Evolutionary conservation across 2,329 filamentous ascomycete species (phyloP), one percentile per base, ranked within the genome.

Genomic region (Sarocladiaceae sp.): DNA sequence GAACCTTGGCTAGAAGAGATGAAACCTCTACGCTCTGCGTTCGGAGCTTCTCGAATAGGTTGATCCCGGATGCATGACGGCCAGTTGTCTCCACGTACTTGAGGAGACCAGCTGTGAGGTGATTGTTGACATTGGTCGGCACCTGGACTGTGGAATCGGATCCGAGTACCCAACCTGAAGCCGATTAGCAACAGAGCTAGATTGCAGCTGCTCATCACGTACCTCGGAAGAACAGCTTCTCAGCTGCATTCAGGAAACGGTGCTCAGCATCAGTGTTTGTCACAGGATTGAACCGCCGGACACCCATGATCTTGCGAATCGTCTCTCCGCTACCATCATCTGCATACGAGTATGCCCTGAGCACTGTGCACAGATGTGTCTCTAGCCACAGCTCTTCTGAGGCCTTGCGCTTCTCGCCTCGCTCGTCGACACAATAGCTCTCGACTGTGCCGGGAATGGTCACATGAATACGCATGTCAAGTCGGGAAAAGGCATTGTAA

Each of bases 251-350:
- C 37, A 99, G 76, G 66, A 99, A 99, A 58, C 90, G 90, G 66
- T 99, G 94, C 70, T 99, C 94, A 55, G 90, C 91, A 69, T 99
- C 94, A n/a, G 94, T 97, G 68, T 89, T 97, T 46, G 91, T 97
- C 55, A 99, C 90, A 1, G 94, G 94, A 65, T 99, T 99, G 78
- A 99, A 97, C 57, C 94, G 83, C 60, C 94, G 82, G 49, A 97
- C 91, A n/a, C 93, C 94, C 66, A 97, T 89, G 55, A 99, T 97
- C 73, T 94, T 96, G 69, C 94, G 88, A 66, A 97, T 96, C 1
- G 88, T 88, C 62, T 97, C 93, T 52, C 93, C 93, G 52, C 88
- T 94, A 40, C 93, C 93, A 68, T 97, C 88, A 66, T 99, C 93
- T 48, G 94, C 94, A 66, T 99, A 99, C 1, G 90, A 93, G 70